Base-by-base conservation (phyloP, 1,284 basidiomycete genomes). In the Puccinia novopanici region DNA sequence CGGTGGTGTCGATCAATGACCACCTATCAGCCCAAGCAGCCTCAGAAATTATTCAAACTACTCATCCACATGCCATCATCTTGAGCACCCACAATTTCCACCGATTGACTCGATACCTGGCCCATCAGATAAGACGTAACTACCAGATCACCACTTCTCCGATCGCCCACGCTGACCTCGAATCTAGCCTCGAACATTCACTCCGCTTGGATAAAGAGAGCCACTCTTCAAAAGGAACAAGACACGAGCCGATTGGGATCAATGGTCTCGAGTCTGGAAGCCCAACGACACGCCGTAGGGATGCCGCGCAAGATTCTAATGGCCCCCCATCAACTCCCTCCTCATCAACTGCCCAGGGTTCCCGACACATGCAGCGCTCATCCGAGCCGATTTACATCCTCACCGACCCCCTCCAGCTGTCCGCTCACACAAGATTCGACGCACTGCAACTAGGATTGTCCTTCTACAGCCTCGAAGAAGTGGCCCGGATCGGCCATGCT, bases 1-100 rank as follows among this genome's bases (percentile, higher is more conserved):
- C 67, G 0, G 75, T 78, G 17, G 75, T 78, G 40, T 78, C 75
- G 17, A 78, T 78, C 37, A 67, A 78, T 40, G 75, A 68, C n/a
- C 63, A 50, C 24, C 27, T 48, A 6, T 54, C 75, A 40, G 63
- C 75, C 3, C 48, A 68, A 70, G 37, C 52, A 55, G 65, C 75
- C 48, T 70, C 75, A n/a, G 24, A 70, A 55, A 78, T 78, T 24
- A 68, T 78, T 19, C 27, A 78, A 15, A 13, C 37, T 24, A 78
- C 50, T 42, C 48, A 70, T 22, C 75, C 75, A 34, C 30, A 42
- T 50, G 75, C 75, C 4, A 54, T 78, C 52, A 70, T 78, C 63
- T 55, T 78, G 34, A 52, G 30, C 54, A 40, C 75, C 65, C 34
- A 78, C 9, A 78, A 78, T 34, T 68, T 78, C 37, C n/a, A 78